Conservation (phyloP, 2,329 filamentous ascomycete species). For the Neurospora sp. region DNA sequence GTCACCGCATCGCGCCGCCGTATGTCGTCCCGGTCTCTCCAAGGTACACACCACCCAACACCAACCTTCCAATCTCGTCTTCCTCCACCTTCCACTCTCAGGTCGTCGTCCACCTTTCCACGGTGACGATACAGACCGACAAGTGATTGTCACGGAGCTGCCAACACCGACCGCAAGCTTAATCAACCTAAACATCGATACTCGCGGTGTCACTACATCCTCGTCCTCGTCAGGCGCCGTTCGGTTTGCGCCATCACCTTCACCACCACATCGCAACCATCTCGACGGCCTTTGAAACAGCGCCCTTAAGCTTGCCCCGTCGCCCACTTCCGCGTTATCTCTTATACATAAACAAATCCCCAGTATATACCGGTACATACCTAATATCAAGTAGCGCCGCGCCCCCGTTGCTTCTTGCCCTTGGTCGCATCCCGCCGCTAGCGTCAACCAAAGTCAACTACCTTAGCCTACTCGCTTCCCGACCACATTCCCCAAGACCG, state of each 20-base stretch:
- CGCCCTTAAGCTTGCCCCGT: not conserved
- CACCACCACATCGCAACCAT: not conserved
- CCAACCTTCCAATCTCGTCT: not conserved
- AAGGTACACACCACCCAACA: not conserved
- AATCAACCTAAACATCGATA: not conserved
- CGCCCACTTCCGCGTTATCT: not conserved
- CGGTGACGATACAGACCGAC: not conserved
- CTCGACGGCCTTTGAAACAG: not conserved
- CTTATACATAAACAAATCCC: not conserved
- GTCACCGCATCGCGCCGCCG: not conserved
- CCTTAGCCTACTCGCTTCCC: not conserved
- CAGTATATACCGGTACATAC: not conserved
- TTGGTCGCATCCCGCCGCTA: not conserved
- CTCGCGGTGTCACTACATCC: not conserved
- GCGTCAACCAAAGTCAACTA: not conserved
- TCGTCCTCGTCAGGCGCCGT: not conserved
- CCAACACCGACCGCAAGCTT: not conserved
- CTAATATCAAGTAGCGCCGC: not conserved
- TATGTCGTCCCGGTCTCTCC: not conserved
- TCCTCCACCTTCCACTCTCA: not conserved
- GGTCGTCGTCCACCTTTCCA: not conserved
- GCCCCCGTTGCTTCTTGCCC: not conserved
- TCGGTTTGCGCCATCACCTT: not conserved
- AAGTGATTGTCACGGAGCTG: not conserved
- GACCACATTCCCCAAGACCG: not conserved